These are phyloP conservation scores for Erodium texanum DNA, from an alignment of 441 rosid species.

Conservation along the genomic window DNA sequence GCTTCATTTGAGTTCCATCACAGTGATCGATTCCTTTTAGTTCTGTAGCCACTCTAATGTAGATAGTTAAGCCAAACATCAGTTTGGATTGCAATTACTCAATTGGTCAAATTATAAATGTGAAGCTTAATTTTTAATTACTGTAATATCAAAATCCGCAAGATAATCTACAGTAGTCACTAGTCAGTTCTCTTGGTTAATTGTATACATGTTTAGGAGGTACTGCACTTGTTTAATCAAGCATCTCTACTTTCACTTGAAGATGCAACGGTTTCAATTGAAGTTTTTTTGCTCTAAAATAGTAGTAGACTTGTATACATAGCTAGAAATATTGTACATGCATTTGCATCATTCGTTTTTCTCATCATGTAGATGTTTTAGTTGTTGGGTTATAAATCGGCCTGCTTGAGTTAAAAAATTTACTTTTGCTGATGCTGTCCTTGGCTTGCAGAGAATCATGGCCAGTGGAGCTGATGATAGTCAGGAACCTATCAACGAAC, in stretches of 20 bases:
- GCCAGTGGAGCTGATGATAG: constrained; percentile 37
- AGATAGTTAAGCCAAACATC: neutral
- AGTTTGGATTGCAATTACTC: neutral
- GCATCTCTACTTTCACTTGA: neutral
- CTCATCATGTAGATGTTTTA: neutral
- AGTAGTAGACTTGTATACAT: neutral
- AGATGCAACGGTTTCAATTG: too few species aligned
- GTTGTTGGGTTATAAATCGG: neutral
- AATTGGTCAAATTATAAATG: neutral
- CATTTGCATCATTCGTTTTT: neutral
- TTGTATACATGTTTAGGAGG: neutral
- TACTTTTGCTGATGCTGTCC: neutral
- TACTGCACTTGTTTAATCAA: neutral
- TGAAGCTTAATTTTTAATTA: neutral
- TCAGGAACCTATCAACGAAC: constrained; percentile 58
- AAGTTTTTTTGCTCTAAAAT: neutral
- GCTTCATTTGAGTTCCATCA: neutral
- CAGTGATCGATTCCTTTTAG: neutral
- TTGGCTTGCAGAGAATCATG: constrained; percentile 32
- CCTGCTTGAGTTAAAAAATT: neutral
- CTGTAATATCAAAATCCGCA: neutral
- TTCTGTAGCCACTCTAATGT: neutral
- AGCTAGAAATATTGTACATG: neutral
- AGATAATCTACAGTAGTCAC: neutral
- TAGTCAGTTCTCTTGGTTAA: neutral